Evolutionary conservation across 306 rosid genomes (phyloP).

Genomic region (Mucuna pruriens): DNA sequence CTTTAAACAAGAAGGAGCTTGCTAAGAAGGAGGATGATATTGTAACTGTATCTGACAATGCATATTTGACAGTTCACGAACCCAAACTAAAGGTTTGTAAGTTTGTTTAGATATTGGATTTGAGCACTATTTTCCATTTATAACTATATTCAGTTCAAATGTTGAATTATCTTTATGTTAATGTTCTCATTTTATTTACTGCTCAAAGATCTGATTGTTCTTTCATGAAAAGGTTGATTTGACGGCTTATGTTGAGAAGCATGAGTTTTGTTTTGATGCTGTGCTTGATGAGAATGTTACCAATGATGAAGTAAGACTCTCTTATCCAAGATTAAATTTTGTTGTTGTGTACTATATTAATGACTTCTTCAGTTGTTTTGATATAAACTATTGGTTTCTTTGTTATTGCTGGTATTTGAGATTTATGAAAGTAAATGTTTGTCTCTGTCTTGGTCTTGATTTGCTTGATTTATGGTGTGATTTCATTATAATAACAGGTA

Average conservation of each 20-base stretch:
- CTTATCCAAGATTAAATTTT: conserved; percentile 11
- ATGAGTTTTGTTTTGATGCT: conserved; percentile 98
- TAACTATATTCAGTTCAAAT: conserved; percentile 29
- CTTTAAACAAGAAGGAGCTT: conserved; percentile 95
- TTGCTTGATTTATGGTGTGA: conserved; percentile 32
- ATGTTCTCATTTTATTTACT: conserved; percentile 8
- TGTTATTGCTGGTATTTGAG: conserved; percentile 8
- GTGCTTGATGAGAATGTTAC: conserved; percentile 88
- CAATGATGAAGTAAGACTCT: conserved; percentile 80
- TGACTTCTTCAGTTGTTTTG: conserved; percentile 3
- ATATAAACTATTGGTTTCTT: background rate
- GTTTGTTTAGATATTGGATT: conserved; percentile 48
- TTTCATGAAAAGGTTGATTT: conserved; percentile 80
- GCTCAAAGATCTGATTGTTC: conserved; percentile 30
- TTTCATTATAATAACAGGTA: conserved; percentile 61
- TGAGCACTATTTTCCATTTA: conserved; percentile 20
- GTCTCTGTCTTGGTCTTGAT: conserved; percentile 32
- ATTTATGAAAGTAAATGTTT: conserved; percentile 8
- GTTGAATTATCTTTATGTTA: background rate
- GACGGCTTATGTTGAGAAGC: conserved; percentile 99
- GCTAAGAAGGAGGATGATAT: conserved; percentile 96
- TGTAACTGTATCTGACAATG: conserved; percentile 74
- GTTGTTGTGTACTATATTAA: conserved; percentile 15
- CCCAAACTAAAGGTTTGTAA: conserved; percentile 92
- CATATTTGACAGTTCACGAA: conserved; percentile 85